These are phyloP conservation scores for Volvariella surrecta DNA, from an alignment of 1,284 basidiomycete species.

Conservation along the genomic window DNA sequence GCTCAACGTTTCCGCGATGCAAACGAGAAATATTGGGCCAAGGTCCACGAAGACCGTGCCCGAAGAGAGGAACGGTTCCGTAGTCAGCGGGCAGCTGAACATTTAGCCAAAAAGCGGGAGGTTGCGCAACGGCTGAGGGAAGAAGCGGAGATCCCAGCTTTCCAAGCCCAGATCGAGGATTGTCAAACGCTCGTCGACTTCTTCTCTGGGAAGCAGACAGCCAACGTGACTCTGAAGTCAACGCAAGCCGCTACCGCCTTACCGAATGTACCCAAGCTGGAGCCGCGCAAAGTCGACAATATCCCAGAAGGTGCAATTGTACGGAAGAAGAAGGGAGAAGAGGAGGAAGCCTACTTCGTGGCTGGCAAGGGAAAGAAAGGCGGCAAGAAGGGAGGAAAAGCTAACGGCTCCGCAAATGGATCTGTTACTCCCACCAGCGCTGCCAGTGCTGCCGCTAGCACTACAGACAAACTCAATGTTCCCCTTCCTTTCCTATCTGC, in stretches of 20 bases:
- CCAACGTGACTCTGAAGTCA: constrained; percentile 35
- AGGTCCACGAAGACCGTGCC: constrained; percentile 80
- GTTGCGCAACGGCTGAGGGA: constrained; percentile 79
- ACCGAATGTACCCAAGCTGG: constrained; percentile 72
- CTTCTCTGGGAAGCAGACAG: constrained; percentile 54
- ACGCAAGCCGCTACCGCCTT: constrained; percentile 29
- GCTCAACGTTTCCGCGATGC: constrained; percentile 67
- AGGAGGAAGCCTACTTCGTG: constrained; percentile 80
- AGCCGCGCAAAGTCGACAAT: constrained; percentile 78
- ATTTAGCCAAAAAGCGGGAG: constrained; percentile 78
- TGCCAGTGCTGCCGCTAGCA: constrained; percentile 31
- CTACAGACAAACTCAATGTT: constrained; percentile 59
- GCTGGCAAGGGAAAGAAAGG: constrained; percentile 64
- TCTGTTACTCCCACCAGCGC: constrained; percentile 8
- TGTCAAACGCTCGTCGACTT: constrained; percentile 86
- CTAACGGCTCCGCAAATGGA: constrained; percentile 13
- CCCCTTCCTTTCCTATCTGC: constrained; percentile 85
- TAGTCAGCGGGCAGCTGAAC: constrained; percentile 77
- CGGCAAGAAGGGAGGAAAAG: constrained; percentile 44
- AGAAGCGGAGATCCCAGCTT: constrained; percentile 88
- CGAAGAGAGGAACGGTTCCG: constrained; percentile 76
- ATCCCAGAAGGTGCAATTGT: constrained; percentile 66
- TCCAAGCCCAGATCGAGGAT: constrained; percentile 92
- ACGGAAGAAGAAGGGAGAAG: constrained; percentile 88
- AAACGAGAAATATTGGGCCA: constrained; percentile 75